Base-by-base conservation (phyloP, 257 asterid species). In the Primulina eburnea region DNA sequence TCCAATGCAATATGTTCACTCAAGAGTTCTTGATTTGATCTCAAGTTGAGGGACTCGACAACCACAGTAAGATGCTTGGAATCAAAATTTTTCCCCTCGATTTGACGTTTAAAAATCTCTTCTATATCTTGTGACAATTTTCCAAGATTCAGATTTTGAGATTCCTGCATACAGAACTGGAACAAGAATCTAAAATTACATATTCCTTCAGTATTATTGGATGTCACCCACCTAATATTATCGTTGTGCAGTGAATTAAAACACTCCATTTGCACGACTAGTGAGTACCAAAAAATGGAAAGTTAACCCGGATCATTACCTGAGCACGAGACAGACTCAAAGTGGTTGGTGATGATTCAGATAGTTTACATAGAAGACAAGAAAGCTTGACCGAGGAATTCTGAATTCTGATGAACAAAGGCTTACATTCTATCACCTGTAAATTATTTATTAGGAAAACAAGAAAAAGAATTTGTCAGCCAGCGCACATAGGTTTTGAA, bases 1-100 rank as follows among this genome's bases (percentile, higher is more conserved):
- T 89, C 96, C 40, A 94, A 81, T 63, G 93, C 89, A 71, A 94
- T 87, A 69, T 64, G 77, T 86, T 89, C 99, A 21, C 74, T 87
- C 77, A 94, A 65, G 67, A 92, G 75, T 69, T 81, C 97, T 56
- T 82, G 84, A 69, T 75, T 83, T 62, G 98, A 83, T 70, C 82
- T 72, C 81, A 94, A 78, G 69, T 76, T 73, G 59, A 91, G 79
- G 72, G 87, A 84, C 75, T 82, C 84, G 7, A 83, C 73, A 5
- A 87, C 81, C 63, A 78, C 67, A 61, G 50, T 53, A 40, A 92
- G 82, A 62, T 71, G 83, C 53, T 83, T 86, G 14, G 76, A 26
- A 65, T 58, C 72, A 64, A 82, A 91, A 72, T 70, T 64, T 59
- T 82, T 76, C 68, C 87, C 86, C 52, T 82, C 90, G 58, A 72